Evolutionary conservation across 768 basidiomycete species (phyloP).

Genomic region (Phlegmacium glaucopus): DNA sequence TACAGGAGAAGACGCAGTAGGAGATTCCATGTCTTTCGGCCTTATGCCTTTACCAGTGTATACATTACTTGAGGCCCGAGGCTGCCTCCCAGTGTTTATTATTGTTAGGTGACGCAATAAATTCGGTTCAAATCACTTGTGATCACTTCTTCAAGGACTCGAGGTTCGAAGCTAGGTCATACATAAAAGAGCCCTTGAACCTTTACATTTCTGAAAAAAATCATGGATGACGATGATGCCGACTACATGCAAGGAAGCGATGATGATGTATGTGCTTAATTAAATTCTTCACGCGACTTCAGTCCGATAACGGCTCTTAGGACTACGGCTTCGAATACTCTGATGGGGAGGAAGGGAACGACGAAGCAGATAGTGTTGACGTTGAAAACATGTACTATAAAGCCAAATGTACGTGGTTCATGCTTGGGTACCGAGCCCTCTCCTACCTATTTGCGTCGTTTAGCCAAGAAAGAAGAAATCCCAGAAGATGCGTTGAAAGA

Average conservation of each 20-base stretch:
- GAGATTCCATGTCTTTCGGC: conserved; percentile 21
- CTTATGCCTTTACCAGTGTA: too few species aligned
- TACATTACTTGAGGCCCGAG: too few species aligned
- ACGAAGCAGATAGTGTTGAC: conserved; percentile 74
- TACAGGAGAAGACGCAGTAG: conserved; percentile 30
- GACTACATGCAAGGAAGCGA: conserved; percentile 92
- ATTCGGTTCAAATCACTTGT: too few species aligned
- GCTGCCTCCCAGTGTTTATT: too few species aligned
- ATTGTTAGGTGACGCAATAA: too few species aligned
- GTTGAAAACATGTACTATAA: conserved; percentile 98
- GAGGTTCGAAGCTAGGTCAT: not conserved
- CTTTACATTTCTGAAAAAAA: conserved; percentile 8
- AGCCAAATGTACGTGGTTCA: conserved; percentile 74
- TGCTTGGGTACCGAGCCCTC: not conserved
- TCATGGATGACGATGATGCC: conserved; percentile 92
- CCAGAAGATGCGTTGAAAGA: conserved; percentile 90
- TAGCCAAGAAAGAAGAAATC: conserved; percentile 92
- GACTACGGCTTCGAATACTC: conserved; percentile 98
- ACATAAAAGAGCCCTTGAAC: not conserved
- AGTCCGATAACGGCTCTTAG: conserved; percentile 32
- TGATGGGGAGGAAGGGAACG: conserved; percentile 77
- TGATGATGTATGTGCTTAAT: conserved; percentile 56
- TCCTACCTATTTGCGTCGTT: conserved; percentile 5
- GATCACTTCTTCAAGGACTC: not conserved
- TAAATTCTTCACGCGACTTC: conserved; percentile 5